Evolutionary conservation across 805 yeast genomes (phyloP), one percentile per base, ranked within the genome.

Genomic region (Debaryomyces tyrocola): DNA sequence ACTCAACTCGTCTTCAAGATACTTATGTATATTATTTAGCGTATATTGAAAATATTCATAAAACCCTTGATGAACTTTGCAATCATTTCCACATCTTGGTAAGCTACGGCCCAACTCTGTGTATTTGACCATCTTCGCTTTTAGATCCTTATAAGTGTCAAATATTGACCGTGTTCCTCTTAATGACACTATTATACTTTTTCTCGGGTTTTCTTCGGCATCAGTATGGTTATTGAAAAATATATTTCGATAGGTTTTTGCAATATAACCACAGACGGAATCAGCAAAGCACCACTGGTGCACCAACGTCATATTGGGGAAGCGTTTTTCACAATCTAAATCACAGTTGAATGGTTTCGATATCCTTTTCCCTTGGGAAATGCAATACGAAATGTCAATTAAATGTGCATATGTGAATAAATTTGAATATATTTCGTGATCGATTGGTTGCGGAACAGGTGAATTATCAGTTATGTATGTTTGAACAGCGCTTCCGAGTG

Each of bases 311-410:
- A 70, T 52, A 44, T 73, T 65, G 2, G 74, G 73, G 46, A 71
- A 69, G 39, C 59, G 47, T 10, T 47, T 46, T 17, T 63, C 64
- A 48, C 78, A 73, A 6, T 56, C 54, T 21, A 69, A 56, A 20
- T 64, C 67, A 50, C 79, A 74, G 20, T 58, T 47, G 53, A 74
- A 74, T 0, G 78, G 78, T 34, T 54, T 52, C 3, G 57, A 54
- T n/a, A 74, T 63, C 3, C 55, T 55, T 14, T 57, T 55, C 6
- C 60, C 47, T 1, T 57, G 47, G 4, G 70, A 64, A 7, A 74
- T 61, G 49, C 79, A 74, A 49, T 74, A 74, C 4, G 78, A 58
- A 10, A 73, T 73, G 48, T 74, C 78, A 20, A 70, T 63, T 28
- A 74, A 58, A 49, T 71, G 75, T 4, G 78, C 74, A 43, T 66